phyloP scores from a whole-genome alignment of 352 stramenopile species.

The Pythium pyrilobum region DNA sequence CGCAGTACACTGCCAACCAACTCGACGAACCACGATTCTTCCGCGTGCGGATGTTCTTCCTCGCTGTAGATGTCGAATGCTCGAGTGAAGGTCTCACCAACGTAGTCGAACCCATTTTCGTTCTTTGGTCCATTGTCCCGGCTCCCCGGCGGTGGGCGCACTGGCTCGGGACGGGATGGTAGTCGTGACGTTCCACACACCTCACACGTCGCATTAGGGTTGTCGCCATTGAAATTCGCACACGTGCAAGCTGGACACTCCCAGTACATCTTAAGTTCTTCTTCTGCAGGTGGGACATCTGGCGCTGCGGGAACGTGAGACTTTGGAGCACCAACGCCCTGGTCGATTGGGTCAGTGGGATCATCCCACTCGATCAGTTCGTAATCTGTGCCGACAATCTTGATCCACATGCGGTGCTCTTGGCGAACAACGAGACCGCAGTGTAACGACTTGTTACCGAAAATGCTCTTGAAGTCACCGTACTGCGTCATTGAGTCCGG shows the following conservation, averaged over 20 bases:
- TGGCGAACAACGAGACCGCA: constrained; percentile 83
- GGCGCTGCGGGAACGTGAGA: constrained; percentile 30
- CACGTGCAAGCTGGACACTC: constrained; percentile 79
- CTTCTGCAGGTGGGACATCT: constrained; percentile 1
- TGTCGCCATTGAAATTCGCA: constrained; percentile 85
- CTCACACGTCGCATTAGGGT: constrained; percentile 66
- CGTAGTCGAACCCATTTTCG: constrained; percentile 51
- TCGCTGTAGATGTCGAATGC: constrained; percentile 79
- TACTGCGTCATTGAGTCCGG: constrained; percentile 90
- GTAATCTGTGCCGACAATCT: constrained; percentile 84
- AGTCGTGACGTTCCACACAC: constrained; percentile 59
- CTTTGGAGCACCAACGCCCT: constrained; percentile 71
- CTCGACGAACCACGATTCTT: constrained; percentile 74
- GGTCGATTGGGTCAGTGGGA: constrained; percentile 59
- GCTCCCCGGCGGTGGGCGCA: constrained; percentile 12
- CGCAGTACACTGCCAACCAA: constrained; percentile 54
- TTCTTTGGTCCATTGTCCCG: constrained; percentile 12
- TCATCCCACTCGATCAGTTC: constrained; percentile 89
- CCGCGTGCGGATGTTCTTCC: constrained; percentile 52
- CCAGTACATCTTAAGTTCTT: constrained; percentile 87
- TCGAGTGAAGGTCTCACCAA: constrained; percentile 56
- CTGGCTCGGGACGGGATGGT: constrained; percentile 18
- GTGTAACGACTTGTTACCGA: constrained; percentile 82
- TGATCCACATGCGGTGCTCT: constrained; percentile 85
- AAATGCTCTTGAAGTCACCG: constrained; percentile 79